Conservation (phyloP, 1,284 basidiomycete species). For the Mycosarcoma maydis region DNA sequence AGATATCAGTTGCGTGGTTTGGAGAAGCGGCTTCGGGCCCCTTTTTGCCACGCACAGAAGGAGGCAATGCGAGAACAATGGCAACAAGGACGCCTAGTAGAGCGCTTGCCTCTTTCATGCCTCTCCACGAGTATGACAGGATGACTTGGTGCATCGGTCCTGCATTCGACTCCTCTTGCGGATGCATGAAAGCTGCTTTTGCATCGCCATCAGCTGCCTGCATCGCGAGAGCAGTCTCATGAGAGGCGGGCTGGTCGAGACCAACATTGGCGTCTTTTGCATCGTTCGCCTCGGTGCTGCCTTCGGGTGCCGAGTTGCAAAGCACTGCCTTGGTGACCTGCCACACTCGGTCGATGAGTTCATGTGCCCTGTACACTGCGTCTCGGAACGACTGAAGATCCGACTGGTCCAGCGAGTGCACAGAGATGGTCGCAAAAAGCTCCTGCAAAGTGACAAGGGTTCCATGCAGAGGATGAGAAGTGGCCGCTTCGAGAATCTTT, state of each 20-base stretch:
- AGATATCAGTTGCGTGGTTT: slow-evolving; percentile 24
- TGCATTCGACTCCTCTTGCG: slow-evolving; percentile 42
- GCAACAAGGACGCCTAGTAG: slow-evolving; percentile 62
- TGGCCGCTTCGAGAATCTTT: slow-evolving; percentile 57
- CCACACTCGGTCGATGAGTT: slow-evolving; percentile 62
- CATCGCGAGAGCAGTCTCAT: slow-evolving; percentile 57
- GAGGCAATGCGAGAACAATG: slow-evolving; percentile 37
- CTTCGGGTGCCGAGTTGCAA: slow-evolving; percentile 64
- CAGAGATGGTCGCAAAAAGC: slow-evolving; percentile 47
- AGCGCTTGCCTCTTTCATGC: slow-evolving; percentile 67
- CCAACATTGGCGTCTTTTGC: slow-evolving; percentile 29
- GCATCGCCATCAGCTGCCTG: slow-evolving; percentile 42
- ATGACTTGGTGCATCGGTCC: slow-evolving; percentile 66
- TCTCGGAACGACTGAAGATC: slow-evolving; percentile 25
- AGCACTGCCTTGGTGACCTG: slow-evolving; percentile 61
- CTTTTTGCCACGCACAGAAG: slow-evolving; percentile 11
- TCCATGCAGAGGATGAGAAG: slow-evolving; percentile 63
- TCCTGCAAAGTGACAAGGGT: slow-evolving; percentile 64
- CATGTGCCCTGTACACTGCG: slow-evolving; percentile 50
- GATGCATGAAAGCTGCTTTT: slow-evolving; percentile 32
- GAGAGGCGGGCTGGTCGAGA: slow-evolving; percentile 41
- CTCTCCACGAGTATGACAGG: slow-evolving; percentile 66
- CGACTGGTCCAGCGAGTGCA: slow-evolving; percentile 10
- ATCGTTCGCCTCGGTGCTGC: slow-evolving; percentile 16
- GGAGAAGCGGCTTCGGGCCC: not conserved